Percentiles rank a stretch among this genome's conserved stretches.
phyloP scores from a whole-genome alignment of 2,329 filamentous ascomycete species.

The Alternaria triticina region DNA sequence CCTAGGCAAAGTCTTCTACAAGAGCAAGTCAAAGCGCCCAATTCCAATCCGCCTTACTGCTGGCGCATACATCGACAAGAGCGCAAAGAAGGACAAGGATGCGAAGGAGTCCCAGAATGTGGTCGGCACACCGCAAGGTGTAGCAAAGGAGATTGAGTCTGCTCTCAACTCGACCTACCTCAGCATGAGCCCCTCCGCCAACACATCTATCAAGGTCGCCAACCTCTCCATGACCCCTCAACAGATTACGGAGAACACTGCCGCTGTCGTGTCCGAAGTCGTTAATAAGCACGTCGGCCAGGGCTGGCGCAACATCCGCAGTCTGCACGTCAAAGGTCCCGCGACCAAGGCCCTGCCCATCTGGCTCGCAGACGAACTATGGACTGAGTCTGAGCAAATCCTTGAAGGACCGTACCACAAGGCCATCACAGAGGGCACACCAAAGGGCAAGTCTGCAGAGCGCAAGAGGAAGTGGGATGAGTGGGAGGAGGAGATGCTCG shows the following conservation, averaged over 20 bases:
- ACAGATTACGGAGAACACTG: conserved; percentile 80
- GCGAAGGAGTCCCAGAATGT: conserved; percentile 41
- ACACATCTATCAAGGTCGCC: conserved; percentile 81
- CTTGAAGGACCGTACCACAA: conserved; percentile 58
- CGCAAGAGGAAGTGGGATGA: conserved; percentile 48
- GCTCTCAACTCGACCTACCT: conserved; percentile 80
- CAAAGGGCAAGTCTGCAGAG: conserved; percentile 34
- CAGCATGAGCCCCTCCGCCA: conserved; percentile 77
- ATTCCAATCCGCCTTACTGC: conserved; percentile 77
- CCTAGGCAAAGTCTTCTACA: conserved; percentile 93
- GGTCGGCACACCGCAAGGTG: conserved; percentile 66
- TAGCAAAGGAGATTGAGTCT: conserved; percentile 82
- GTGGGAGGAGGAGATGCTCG: conserved; percentile 47
- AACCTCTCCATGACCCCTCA: conserved; percentile 75
- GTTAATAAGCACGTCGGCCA: conserved; percentile 82
- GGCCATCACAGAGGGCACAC: conserved; percentile 30
- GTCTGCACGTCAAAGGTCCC: conserved; percentile 88
- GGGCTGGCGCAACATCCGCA: conserved; percentile 85
- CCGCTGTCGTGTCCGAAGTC: conserved; percentile 67
- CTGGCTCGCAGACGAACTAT: conserved; percentile 91
- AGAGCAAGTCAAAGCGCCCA: conserved; percentile 80
- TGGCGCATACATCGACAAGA: conserved; percentile 66
- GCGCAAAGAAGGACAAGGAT: conserved; percentile 47
- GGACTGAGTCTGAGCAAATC: conserved; percentile 79
- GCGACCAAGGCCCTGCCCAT: conserved; percentile 90